Evolutionary conservation across 441 rosid species (phyloP).

Genomic region (Theobroma grandiflorum): DNA sequence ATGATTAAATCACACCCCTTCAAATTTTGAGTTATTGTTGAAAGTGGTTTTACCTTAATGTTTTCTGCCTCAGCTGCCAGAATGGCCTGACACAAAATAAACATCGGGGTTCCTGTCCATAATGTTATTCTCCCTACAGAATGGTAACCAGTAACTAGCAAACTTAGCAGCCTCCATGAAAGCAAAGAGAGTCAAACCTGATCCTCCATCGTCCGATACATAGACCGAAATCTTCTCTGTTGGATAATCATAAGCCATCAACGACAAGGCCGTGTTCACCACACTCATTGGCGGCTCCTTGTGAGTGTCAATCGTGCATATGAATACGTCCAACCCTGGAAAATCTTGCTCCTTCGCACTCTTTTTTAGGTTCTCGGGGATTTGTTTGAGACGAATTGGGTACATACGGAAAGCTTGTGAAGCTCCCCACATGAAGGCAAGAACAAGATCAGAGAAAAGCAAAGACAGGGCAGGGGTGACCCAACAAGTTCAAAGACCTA

Average conservation of each 20-base stretch:
- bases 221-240: slow-evolving; percentile 40
- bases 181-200: slow-evolving; percentile 56
- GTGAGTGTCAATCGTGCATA: slow-evolving; percentile 42
- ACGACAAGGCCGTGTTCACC: slow-evolving; percentile 51
- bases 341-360: background rate
- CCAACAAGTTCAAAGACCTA: no score
- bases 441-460: slow-evolving; percentile 30
- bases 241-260: slow-evolving; percentile 51
- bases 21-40: no score
- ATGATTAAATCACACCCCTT: no score
- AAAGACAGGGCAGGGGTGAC: no score
- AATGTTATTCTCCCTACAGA: background rate
- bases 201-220: slow-evolving; percentile 67
- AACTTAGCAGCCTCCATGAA: slow-evolving; percentile 64
- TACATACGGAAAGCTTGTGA: slow-evolving; percentile 34
- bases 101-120: slow-evolving; percentile 45
- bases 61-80: slow-evolving; percentile 25
- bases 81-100: slow-evolving; percentile 40
- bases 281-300: slow-evolving; percentile 48
- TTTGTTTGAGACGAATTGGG: background rate
- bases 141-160: slow-evolving; percentile 59
- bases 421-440: slow-evolving; percentile 39
- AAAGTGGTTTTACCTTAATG: slow-evolving; percentile 52
- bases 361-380: background rate
- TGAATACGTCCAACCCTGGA: slow-evolving; percentile 32